Percentiles rank a stretch among this genome's conserved stretches.
Evolutionary conservation across 192 early-diverging fungal genomes (phyloP).

Genomic region (Endogone sp.): DNA sequence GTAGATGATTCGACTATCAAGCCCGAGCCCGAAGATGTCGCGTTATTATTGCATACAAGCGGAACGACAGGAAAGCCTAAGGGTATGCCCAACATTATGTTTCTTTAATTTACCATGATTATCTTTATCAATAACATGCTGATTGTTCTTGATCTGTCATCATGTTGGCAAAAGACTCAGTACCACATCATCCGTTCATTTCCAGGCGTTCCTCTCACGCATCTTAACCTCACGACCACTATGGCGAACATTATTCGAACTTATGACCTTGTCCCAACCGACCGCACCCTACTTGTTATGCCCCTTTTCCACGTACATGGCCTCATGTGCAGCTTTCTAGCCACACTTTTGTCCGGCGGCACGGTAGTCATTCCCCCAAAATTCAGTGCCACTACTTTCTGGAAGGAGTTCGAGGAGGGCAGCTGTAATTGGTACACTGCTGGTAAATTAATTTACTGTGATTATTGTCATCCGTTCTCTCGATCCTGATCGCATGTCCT

Average conservation of each 20-base stretch:
- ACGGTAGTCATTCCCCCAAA: conserved; percentile 64
- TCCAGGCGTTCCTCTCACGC: conserved; percentile 73
- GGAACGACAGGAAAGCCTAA: conserved; percentile 79
- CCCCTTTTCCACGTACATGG: conserved; percentile 88
- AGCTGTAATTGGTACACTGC: conserved; percentile 69
- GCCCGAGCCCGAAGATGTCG: conserved; percentile 52
- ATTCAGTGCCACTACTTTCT: conserved; percentile 71
- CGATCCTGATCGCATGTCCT: not conserved
- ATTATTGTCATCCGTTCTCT: not conserved
- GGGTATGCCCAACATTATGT: conserved; percentile 27
- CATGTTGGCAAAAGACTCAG: not conserved
- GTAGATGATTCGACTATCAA: conserved; percentile 4
- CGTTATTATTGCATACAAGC: conserved; percentile 75
- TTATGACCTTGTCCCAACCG: conserved; percentile 52
- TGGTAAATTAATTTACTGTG: conserved; percentile 21
- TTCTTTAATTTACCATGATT: not conserved
- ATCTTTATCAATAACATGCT: not conserved
- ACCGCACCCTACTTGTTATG: conserved; percentile 76
- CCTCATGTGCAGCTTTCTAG: conserved; percentile 67
- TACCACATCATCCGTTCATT: conserved; percentile 7
- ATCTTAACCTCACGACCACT: conserved; percentile 66
- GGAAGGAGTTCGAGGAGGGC: conserved; percentile 63
- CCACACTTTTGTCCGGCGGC: conserved; percentile 67
- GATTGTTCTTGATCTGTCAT: not conserved
- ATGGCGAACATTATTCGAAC: conserved; percentile 74